These are phyloP conservation scores for Neospora caninum DNA, from an alignment of 169 alveolate genomes.

Conservation along the genomic window DNA sequence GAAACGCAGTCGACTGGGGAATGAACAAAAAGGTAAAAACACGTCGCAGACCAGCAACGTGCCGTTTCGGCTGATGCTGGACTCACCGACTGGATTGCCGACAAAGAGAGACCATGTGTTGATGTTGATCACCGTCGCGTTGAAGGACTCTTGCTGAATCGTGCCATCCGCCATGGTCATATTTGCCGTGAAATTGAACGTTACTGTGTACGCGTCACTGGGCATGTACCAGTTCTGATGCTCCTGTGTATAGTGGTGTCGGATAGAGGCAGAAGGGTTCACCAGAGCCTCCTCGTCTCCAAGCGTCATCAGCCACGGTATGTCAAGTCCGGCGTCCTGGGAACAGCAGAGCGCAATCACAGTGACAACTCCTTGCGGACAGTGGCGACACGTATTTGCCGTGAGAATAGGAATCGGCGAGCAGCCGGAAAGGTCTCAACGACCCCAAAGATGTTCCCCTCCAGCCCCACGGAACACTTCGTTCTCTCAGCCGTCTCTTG, in stretches of 20 bases:
- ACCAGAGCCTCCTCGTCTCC: conserved; percentile 49
- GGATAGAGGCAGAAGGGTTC: conserved; percentile 22
- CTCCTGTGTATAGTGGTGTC: conserved; percentile 48
- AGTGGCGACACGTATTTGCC: not conserved
- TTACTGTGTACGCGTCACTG: conserved; percentile 34
- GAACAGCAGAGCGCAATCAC: not conserved
- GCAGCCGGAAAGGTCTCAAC: not conserved
- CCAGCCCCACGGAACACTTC: not conserved
- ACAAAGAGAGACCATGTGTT: conserved; percentile 60
- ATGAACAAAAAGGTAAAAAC: too few relatives aligned
- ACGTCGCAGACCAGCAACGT: too few relatives aligned
- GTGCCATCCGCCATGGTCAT: conserved; percentile 44
- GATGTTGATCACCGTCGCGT: conserved; percentile 36
- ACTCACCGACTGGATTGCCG: conserved; percentile 52
- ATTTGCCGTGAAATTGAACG: conserved; percentile 8
- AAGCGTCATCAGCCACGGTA: conserved; percentile 60
- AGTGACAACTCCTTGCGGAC: not conserved
- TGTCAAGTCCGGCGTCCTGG: conserved; percentile 56
- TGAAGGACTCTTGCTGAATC: conserved; percentile 36
- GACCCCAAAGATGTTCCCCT: not conserved
- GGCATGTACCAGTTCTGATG: conserved; percentile 56
- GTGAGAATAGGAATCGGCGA: too few relatives aligned
- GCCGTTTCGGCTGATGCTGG: not conserved
- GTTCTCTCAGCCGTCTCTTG: too few relatives aligned
- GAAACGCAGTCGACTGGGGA: too few relatives aligned